Evolutionary conservation across 768 basidiomycete genomes (phyloP).

Genomic region (Pisolithus tinctorius): DNA sequence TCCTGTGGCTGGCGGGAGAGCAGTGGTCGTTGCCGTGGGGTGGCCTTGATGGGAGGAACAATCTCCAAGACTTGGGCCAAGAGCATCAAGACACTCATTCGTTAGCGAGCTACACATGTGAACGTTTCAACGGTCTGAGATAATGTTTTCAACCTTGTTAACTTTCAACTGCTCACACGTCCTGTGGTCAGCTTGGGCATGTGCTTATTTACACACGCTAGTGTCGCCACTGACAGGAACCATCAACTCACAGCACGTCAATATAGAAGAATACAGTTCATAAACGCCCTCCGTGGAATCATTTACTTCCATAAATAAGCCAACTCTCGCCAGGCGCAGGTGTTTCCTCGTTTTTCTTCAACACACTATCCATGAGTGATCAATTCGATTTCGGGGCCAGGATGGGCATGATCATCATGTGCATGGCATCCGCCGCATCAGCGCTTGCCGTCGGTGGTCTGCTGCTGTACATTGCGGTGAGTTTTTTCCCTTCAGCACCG

Average conservation of each 20-base stretch:
- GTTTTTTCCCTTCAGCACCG: constrained; percentile 7
- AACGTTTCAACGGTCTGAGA: not conserved
- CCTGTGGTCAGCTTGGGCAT: not conserved
- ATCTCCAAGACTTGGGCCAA: constrained; percentile 10
- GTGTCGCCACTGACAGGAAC: too few species aligned
- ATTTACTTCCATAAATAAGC: not conserved
- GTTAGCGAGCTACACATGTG: constrained; percentile 11
- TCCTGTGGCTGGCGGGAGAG: too few species aligned
- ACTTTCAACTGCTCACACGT: not conserved
- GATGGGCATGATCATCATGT: constrained; percentile 26
- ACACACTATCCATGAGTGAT: not conserved
- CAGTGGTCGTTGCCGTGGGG: constrained; percentile 1
- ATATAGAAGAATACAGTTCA: too few species aligned
- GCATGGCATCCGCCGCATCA: constrained; percentile 24
- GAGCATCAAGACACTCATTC: constrained; percentile 15
- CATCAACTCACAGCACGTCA: too few species aligned
- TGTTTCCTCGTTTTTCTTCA: not conserved
- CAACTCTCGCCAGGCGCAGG: not conserved
- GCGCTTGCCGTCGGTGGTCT: constrained; percentile 22
- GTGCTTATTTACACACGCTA: too few species aligned
- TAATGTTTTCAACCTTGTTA: not conserved
- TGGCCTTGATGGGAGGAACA: constrained; percentile 6
- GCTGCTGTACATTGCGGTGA: constrained; percentile 2
- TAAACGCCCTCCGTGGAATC: too few species aligned
- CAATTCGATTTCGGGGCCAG: constrained; percentile 18